Base-by-base conservation (phyloP, 192 early-diverging fungal species). In the Coemansia sp. region DNA sequence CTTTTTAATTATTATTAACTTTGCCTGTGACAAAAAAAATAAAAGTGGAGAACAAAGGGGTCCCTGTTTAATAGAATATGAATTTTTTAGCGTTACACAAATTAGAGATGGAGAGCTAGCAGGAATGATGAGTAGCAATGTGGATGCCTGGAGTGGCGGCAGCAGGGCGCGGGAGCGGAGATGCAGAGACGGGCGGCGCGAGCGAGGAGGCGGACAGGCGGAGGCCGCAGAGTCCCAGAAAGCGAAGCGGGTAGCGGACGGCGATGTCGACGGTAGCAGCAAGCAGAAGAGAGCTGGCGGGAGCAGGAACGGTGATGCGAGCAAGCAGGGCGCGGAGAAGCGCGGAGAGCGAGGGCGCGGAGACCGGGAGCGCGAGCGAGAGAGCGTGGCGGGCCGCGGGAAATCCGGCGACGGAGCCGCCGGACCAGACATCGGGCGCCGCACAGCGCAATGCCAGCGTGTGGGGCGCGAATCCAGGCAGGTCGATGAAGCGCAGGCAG, bases 401-500 rank as follows among this genome's bases (percentile, higher is more conserved):
- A 16, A 63, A 17, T 2, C 55, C 61, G 11, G 39, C 63, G 20
- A 25, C n/a, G 59, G 67, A 63, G 60, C 65, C 67, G 13, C 70
- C 70, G 41, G 14, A 7, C 70, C 70, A 72, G 45, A 53, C 32
- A 54, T 54, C 4, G 40, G 20, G 9, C 17, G 58, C 53, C 9
- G 20, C 0, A 42, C 61, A 59, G 9, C 5, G 20, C 11, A 72
- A 16, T 4, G 54, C 44, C 8, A 72, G 25, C 7, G 74, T 25
- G 20, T 76, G 62, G 20, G 9, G 22, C 10, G 13, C n/a, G n/a
- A 19, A 49, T 14, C 12, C 50, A 3, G 64, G 2, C 4, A 32
- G 32, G 32, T 43, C 19, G 48, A 68, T 65, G 43, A 67, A 37
- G n/a, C 75, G 75, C 51, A 65, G 20, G 16, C 63, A 62, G 10